Evolutionary conservation across 495 filamentous ascomycete species (phyloP), one percentile per base, ranked within the genome.

Genomic region (Penicillium nucicola): DNA sequence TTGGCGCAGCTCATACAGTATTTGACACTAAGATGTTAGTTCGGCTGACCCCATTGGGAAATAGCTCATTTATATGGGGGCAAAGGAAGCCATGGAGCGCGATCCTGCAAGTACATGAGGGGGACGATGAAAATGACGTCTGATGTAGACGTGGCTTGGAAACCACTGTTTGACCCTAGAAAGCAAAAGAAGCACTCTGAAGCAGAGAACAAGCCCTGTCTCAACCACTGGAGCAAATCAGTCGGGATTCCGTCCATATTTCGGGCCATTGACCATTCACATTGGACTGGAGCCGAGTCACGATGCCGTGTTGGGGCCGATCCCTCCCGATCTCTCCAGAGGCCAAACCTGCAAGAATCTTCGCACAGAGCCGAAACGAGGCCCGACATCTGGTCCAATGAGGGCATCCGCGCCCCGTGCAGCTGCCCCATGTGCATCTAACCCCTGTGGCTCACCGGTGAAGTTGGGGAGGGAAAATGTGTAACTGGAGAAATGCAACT

Each of bases 391-490:
- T 13, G 19, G 15, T 28, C 19, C 17, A 18, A 19, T 40, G 35
- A 23, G 11, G 11, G 36, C 18, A 39, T 2, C 20, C 25, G 38
- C 20, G 25, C 19, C 31, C 10, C 19, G 42, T 32, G 42, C 20
- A 37, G 37, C 15, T 22, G 17, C 6, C 50, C 44, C 50, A 38
- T 43, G 34, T 31, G 51, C 45, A 22, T 42, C 58, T 49, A 64
- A 42, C 61, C 61, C 25, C 36, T 53, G 58, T 64, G 25, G 58
- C 55, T 64, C 61, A 64, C 61, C 61, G 61, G 61, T 59, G 58
- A 62, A 62, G 50, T 56, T 53, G 58, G 61, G 61, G 61, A 55
- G 61, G 61, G 61, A 55, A 52, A 40, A 42, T 40, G 41, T 51
- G 55, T 36, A 45, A 44, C 31, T 53, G 34, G 48, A 47, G 45